These are phyloP conservation scores for Paspalum notatum DNA, from an alignment of 176 grass and related monocot genomes.

Conservation along the genomic window DNA sequence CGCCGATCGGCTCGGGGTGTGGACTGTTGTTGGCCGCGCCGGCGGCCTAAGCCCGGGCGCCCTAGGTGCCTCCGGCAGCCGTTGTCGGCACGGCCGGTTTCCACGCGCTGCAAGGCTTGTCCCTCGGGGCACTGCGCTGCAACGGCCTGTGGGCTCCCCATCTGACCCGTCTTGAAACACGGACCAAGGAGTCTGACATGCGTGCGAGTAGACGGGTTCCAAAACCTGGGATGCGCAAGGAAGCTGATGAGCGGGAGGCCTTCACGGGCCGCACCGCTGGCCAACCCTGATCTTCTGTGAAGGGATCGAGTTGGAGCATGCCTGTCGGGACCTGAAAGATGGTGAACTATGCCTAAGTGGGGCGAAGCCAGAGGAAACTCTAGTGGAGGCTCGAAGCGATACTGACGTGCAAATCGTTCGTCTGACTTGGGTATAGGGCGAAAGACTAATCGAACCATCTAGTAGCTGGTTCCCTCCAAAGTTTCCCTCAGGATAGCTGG, in stretches of 20 bases:
- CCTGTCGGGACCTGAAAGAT: constrained; percentile 61
- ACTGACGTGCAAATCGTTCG: constrained; percentile 38
- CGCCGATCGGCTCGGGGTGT: too few species aligned
- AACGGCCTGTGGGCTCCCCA: too few species aligned
- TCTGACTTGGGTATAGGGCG: constrained; percentile 34
- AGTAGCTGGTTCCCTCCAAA: constrained; percentile 71
- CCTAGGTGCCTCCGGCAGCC: too few species aligned
- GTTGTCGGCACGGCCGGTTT: too few species aligned
- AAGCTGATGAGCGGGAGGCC: neutral
- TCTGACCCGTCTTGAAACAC: too few species aligned
- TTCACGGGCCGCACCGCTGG: constrained; percentile 33
- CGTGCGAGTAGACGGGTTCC: too few species aligned
- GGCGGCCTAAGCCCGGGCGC: too few species aligned
- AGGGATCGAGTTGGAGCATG: constrained; percentile 79
- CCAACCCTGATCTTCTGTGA: constrained; percentile 65
- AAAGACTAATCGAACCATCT: constrained; percentile 82
- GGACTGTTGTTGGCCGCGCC: too few species aligned
- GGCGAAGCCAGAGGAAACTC: constrained; percentile 70
- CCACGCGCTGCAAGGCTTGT: too few species aligned
- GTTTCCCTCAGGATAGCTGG: constrained; percentile 83
- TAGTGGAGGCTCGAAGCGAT: constrained; percentile 65
- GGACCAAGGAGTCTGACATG: too few species aligned
- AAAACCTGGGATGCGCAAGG: too few species aligned
- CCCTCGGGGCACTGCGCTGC: too few species aligned
- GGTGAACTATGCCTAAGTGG: constrained; percentile 61